These are phyloP conservation scores for Parmelia sp. DNA, from an alignment of 495 filamentous ascomycete genomes.

Conservation along the genomic window DNA sequence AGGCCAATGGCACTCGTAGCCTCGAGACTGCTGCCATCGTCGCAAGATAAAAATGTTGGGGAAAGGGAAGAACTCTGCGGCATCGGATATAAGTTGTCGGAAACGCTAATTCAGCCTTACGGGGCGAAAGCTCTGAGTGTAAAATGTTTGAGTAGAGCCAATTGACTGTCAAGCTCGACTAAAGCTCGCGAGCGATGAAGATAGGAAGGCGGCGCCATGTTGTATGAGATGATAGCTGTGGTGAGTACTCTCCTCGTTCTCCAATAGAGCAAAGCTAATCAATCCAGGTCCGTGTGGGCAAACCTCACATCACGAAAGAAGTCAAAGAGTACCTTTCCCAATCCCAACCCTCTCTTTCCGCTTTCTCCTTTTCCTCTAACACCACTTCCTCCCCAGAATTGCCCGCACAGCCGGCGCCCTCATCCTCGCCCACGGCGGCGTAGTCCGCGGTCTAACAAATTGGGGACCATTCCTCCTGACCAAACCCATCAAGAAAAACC, in stretches of 20 bases:
- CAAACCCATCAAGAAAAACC: slow-evolving; percentile 63
- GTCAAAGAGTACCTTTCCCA: slow-evolving; percentile 72
- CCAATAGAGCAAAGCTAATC: slow-evolving; percentile 16
- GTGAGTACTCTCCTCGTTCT: slow-evolving; percentile 48
- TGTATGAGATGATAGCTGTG: slow-evolving; percentile 96
- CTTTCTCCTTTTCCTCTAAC: slow-evolving; percentile 4
- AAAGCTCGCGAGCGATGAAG: slow-evolving; percentile 9
- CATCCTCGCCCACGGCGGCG: slow-evolving; percentile 77
- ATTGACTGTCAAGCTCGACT: neutral
- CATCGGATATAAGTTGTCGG: neutral
- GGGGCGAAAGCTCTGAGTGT: neutral
- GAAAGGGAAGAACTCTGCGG: neutral
- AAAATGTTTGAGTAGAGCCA: too few species aligned
- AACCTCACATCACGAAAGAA: slow-evolving; percentile 54
- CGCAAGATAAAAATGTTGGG: neutral
- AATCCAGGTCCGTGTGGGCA: slow-evolving; percentile 77
- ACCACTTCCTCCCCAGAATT: slow-evolving; percentile 52
- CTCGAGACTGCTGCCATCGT: slow-evolving; percentile 21
- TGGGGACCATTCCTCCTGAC: slow-evolving; percentile 90
- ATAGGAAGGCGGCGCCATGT: slow-evolving; percentile 50
- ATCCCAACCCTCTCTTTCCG: slow-evolving; percentile 14
- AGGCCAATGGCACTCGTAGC: slow-evolving; percentile 10
- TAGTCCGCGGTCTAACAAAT: slow-evolving; percentile 86
- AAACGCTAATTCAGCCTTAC: slow-evolving; percentile 12
- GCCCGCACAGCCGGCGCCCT: slow-evolving; percentile 77